Evolutionary conservation across 1,139 yeast genomes (phyloP), one percentile per base, ranked within the genome.

Genomic region (Kodamaea sp.): DNA sequence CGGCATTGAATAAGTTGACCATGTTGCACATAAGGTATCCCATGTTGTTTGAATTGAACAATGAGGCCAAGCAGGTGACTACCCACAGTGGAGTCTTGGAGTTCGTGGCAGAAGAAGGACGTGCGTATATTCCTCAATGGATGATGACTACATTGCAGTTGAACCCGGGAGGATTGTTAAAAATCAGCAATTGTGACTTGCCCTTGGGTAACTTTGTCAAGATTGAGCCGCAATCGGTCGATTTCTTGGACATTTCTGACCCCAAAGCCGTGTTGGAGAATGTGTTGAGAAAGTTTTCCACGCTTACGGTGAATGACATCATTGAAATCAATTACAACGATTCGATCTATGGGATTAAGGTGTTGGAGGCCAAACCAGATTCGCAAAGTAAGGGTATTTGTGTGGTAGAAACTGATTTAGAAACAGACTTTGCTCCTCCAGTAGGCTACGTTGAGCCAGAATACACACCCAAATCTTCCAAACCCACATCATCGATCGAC

Each of bases 381-480:
- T 69, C 80, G 5, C 53, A 60, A 11, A 60, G 61, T 29, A 66
- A 74, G 25, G 85, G 95, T 42, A 82, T 92, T 13, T 92, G 97
- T 69, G 97, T 92, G 14, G 89, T 94, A 21, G 99, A 94, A 55
- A 94, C 98, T 0, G 98, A 94, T 66, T 73, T 94, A 45, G 95
- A 87, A 42, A 95, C 97, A 0, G 99, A 94, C 55, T 94, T 94
- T 66, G 98, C 97, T 2, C 96, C 98, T 4, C 99, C 98, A 0
- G 96, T 92, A 4, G 99, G 99, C 0, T 94, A 94, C 53, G 96
- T 87, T 19, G 98, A 92, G 55, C 95, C 95, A 1, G 84, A 80
- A 47, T 79, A 79, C 45, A 63, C 54, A 31, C 74, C 73, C 6
- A 50, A 53, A 31, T 54, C 50, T 5, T 50, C 57, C n/a, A 42